Conservation (phyloP, 495 filamentous ascomycete genomes). For the Zalerion maritima region DNA sequence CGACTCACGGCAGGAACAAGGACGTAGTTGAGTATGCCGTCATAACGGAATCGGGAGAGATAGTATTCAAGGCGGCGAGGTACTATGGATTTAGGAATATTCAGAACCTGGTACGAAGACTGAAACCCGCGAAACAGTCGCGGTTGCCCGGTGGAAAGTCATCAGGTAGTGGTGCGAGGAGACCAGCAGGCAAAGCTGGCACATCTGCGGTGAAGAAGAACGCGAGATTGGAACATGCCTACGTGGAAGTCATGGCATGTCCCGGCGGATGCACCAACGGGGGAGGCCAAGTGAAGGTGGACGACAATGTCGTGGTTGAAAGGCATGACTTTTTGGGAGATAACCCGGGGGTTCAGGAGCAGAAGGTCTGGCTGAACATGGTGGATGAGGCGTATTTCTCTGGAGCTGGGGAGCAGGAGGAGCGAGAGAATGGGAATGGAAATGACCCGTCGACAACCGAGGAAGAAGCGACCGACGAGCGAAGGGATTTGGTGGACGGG, state of each 20-base stretch:
- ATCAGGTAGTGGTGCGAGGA: slow-evolving; percentile 28
- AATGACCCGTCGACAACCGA: too few relatives aligned
- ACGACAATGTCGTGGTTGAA: slow-evolving; percentile 46
- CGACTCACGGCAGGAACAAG: slow-evolving; percentile 65
- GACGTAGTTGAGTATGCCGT: slow-evolving; percentile 79
- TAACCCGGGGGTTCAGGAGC: slow-evolving; percentile 52
- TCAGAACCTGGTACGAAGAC: slow-evolving; percentile 79
- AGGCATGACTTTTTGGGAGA: slow-evolving; percentile 23
- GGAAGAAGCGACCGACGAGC: slow-evolving; percentile 9
- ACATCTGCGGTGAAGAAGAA: slow-evolving; percentile 15
- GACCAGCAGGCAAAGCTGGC: slow-evolving; percentile 20
- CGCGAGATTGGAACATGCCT: slow-evolving; percentile 51
- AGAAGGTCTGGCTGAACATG: slow-evolving; percentile 70
- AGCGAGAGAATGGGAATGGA: slow-evolving; percentile 17
- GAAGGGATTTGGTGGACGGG: slow-evolving; percentile 32
- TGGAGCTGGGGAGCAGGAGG: slow-evolving; percentile 46
- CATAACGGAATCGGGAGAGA: slow-evolving; percentile 33
- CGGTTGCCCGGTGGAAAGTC: slow-evolving; percentile 61
- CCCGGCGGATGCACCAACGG: slow-evolving; percentile 96
- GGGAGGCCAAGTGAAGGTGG: slow-evolving; percentile 83
- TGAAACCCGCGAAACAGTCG: slow-evolving; percentile 64
- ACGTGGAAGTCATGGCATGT: slow-evolving; percentile 98
- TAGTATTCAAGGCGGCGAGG: slow-evolving; percentile 65
- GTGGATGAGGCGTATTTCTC: slow-evolving; percentile 96
- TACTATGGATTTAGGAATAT: slow-evolving; percentile 98